A percentile compares a stretch with the other conserved stretches of the same genome.
phyloP scores from a whole-genome alignment of 2,329 filamentous ascomycete species.

The Dactylellina leptospora region DNA sequence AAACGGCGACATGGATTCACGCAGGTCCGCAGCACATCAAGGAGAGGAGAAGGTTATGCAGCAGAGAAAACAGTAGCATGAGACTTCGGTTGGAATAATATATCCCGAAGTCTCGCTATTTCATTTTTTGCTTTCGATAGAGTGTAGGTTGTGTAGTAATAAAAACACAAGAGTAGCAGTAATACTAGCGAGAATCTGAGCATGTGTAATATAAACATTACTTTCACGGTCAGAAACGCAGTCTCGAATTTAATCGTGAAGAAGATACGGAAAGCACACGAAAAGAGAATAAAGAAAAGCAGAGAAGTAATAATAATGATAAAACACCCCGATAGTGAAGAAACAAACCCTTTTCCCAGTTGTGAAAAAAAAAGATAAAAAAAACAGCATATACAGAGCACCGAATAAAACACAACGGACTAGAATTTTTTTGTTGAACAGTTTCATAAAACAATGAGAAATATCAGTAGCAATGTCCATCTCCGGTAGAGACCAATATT shows the following conservation, averaged over 20 bases:
- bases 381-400: slow-evolving; percentile 37
- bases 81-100: slow-evolving; percentile 8
- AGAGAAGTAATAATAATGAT: slow-evolving; percentile 38
- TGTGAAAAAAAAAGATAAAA: slow-evolving; percentile 30
- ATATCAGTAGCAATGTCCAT: slow-evolving; percentile 33
- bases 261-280: neutral
- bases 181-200: slow-evolving; percentile 15
- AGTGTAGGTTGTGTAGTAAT: neutral
- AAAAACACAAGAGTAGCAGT: slow-evolving; percentile 14
- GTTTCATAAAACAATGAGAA: slow-evolving; percentile 37
- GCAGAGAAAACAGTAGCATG: slow-evolving; percentile 5
- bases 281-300: slow-evolving; percentile 6
- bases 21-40: too few species aligned
- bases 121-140: neutral
- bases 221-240: slow-evolving; percentile 43
- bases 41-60: too few species aligned
- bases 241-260: slow-evolving; percentile 11
- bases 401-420: slow-evolving; percentile 19
- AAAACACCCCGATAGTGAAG: slow-evolving; percentile 49
- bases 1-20: too few species aligned
- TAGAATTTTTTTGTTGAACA: slow-evolving; percentile 39
- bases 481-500: slow-evolving; percentile 31
- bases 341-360: slow-evolving; percentile 52
- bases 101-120: neutral
- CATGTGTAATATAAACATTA: slow-evolving; percentile 53